phyloP scores from a whole-genome alignment of 2,329 filamentous ascomycete species.

The Westerdykella aurantiaca region DNA sequence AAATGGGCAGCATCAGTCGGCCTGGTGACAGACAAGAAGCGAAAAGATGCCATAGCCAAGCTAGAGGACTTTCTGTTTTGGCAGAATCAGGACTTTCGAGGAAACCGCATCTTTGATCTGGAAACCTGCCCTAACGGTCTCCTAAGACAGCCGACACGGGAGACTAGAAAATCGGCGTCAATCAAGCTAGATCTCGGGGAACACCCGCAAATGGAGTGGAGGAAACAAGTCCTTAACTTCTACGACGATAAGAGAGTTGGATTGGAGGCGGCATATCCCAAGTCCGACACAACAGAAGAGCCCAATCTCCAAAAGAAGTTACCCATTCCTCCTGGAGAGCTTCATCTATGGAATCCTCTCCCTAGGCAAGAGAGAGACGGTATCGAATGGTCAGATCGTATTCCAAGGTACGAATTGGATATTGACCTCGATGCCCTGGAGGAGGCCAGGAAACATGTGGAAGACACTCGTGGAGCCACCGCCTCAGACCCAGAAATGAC shows the following conservation, averaged over 20 bases:
- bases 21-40: neutral
- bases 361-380: neutral
- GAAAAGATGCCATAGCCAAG: neutral
- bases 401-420: too few relatives aligned
- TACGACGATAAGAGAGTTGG: neutral
- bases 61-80: neutral
- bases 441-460: neutral
- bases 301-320: too few relatives aligned
- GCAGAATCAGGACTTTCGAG: neutral
- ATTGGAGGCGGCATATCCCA: too few relatives aligned
- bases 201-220: too few relatives aligned
- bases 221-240: neutral
- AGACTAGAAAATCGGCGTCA: too few relatives aligned
- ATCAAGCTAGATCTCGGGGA: too few relatives aligned
- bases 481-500: neutral
- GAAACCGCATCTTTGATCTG: neutral
- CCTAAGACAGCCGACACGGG: too few relatives aligned
- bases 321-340: neutral
- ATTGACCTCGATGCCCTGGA: neutral
- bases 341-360: neutral
- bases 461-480: neutral
- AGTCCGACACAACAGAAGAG: too few relatives aligned
- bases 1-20: neutral
- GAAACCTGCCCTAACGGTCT: too few relatives aligned
- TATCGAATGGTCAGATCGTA: too few relatives aligned